Percentiles rank a stretch among this genome's conserved stretches.
Evolutionary conservation across 176 grass and related monocot species (phyloP).

Genomic region (Carex cristatella): DNA sequence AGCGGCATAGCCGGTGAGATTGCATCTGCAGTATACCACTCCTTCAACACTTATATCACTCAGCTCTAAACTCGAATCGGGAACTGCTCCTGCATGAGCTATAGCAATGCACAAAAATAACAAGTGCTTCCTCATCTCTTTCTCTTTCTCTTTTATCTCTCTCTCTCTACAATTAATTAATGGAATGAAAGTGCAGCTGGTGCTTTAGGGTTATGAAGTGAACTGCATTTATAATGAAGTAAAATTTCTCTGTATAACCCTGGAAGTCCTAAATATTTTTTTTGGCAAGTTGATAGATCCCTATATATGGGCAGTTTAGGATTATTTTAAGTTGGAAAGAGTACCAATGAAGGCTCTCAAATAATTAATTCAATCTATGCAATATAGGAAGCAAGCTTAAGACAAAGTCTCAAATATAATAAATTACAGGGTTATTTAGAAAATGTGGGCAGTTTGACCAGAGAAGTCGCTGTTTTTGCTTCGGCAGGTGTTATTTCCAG

Average conservation of each 20-base stretch:
- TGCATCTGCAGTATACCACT: slow-evolving; percentile 16
- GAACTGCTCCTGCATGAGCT: not conserved
- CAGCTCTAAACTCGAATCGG: not conserved
- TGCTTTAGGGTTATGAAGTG: not conserved
- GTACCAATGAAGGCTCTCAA: not conserved
- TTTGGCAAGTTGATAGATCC: not conserved
- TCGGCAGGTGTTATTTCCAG: not conserved
- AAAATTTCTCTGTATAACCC: not conserved
- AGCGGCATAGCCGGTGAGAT: not conserved
- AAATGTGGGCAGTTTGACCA: not conserved
- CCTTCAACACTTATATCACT: slow-evolving; percentile 9
- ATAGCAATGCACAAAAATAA: not conserved
- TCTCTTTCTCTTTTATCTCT: not conserved
- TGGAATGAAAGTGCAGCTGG: not conserved
- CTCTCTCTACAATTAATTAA: not conserved
- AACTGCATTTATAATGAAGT: slow-evolving; percentile 2
- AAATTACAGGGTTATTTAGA: not conserved
- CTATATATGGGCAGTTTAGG: not conserved
- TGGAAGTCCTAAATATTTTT: not conserved
- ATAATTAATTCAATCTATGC: not conserved
- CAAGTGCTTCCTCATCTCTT: not conserved
- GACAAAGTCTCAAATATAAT: not conserved
- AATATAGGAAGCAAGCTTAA: not conserved
- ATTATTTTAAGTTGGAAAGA: not conserved
- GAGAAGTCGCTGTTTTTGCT: not conserved